Evolutionary conservation across 805 yeast species (phyloP), one percentile per base, ranked within the genome.

Genomic region (Candida krabiensis): DNA sequence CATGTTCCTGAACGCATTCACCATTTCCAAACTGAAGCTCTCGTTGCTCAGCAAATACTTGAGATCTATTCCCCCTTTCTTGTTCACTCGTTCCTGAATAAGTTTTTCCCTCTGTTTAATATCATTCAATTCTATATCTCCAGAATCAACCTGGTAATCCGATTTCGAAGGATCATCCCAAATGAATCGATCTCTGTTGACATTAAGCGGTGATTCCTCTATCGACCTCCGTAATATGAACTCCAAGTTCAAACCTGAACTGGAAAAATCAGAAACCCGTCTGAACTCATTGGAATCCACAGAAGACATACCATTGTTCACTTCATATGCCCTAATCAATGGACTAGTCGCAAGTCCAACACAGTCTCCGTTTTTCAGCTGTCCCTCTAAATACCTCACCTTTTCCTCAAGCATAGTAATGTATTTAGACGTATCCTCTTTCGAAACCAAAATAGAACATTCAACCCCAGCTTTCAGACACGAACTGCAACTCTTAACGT

Each of bases 351-450:
- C n/a, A n/a, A n/a, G n/a, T n/a, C n/a, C n/a, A n/a, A n/a, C n/a
- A n/a, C n/a, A n/a, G 24, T 21, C 24, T 8, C 24, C 9, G 11
- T 21, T 21, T n/a, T 25, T 40, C 13, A 40, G 31, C 23, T 30
- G 15, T 15, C 33, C 29, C 38, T 52, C 47, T 21, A 48, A 28
- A 28, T 43, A 43, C 23, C 37, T 37, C 2, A 49, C 33, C 35
- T 52, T 49, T 11, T 38, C 40, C 37, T 52, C 53, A 15, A 52
- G 28, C 34, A 38, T 33, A 2, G 44, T 29, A 13, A 52, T 43
- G 28, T 49, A 39, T 19, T 41, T 39, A 11, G 37, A 24, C 9
- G 45, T 30, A 28, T 50, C 47, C 6, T 36, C 35, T 9, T 37
- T 25, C 4, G 40, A 29, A 25, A 22, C 27, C 21, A 43, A 25